Evolutionary conservation across 2,329 filamentous ascomycete species (phyloP), one percentile per base, ranked within the genome.

Genomic region (Fusarium pilosicola): DNA sequence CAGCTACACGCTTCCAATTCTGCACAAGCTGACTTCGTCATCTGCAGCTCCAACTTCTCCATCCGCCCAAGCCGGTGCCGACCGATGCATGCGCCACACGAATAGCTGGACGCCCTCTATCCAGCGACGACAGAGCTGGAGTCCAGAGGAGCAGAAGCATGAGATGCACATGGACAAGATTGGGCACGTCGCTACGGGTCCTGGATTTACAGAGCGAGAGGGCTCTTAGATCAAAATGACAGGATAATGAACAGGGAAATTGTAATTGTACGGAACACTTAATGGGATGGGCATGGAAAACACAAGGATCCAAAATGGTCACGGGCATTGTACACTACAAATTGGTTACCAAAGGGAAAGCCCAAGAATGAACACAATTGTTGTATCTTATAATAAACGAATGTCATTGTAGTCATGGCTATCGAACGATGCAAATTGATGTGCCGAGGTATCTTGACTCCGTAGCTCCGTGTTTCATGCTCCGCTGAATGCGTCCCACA

Each of bases 141-240:
- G 82, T 76, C 81, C 83, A 41, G 86, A 90, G 79, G 88, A 89
- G 77, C 84, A 84, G 79, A 88, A 88, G 79, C 87, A 85, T 70
- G 81, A 81, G 61, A 75, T 87, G 80, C 86, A 88, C 75, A 86
- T 88, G 86, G 80, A 79, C 52, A 80, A 78, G 62, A 81, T 86
- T 36, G 79, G 77, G 6, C 77, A 76, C 39, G 80, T 81, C 64
- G 76, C 80, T 76, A 78, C 80, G 3, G 81, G 81, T 5, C 81
- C 82, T 13, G 85, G 86, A 1, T 87, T 87, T 64, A 84, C 80
- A 38, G 85, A 87, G 81, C 74, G 79, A 39, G 54, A 52, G 24
- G 55, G 66, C 12, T 36, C 56, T 34, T 66, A 48, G 24, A 24
- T 8, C 4, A 8, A 8, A 11, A 2, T 26, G 3, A 11, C 7